Percentiles rank a stretch among this genome's conserved stretches.
Evolutionary conservation across 768 basidiomycete species (phyloP).

Genomic region (Coprinopsis sp.): DNA sequence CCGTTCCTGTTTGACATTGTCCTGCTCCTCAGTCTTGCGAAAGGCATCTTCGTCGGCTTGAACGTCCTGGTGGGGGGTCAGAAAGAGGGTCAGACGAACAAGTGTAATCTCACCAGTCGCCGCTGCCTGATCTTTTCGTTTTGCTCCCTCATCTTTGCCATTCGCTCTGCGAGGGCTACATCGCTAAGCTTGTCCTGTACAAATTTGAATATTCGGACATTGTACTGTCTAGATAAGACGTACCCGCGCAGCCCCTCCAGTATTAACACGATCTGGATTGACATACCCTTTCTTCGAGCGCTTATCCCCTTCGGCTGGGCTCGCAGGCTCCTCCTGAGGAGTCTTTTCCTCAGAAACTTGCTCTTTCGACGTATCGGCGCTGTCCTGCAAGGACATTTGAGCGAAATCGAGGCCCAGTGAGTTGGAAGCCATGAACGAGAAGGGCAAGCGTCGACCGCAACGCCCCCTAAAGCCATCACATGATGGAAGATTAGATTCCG

Average conservation of each 20-base stretch:
- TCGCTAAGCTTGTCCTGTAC: slow-evolving; percentile 63
- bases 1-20: slow-evolving; percentile 53
- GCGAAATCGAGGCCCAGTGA: slow-evolving; percentile 71
- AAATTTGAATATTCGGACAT: background rate
- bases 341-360: slow-evolving; percentile 12
- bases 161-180: slow-evolving; percentile 63
- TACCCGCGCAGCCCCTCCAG: slow-evolving; percentile 72
- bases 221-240: slow-evolving; percentile 13
- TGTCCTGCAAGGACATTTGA: slow-evolving; percentile 36
- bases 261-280: slow-evolving; percentile 80
- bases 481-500: slow-evolving; percentile 21
- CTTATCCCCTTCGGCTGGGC: slow-evolving; percentile 13
- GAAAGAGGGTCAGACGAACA: background rate
- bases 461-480: no score
- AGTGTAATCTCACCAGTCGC: slow-evolving; percentile 51
- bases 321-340: slow-evolving; percentile 15
- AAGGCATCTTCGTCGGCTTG: slow-evolving; percentile 80
- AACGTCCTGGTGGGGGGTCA: slow-evolving; percentile 51
- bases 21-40: slow-evolving; percentile 60
- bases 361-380: slow-evolving; percentile 6
- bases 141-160: slow-evolving; percentile 65
- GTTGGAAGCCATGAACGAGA: slow-evolving; percentile 36
- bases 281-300: slow-evolving; percentile 68
- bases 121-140: slow-evolving; percentile 76
- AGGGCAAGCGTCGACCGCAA: slow-evolving; percentile 8